phyloP scores from a whole-genome alignment of 768 basidiomycete genomes.

The Naganishia randhawae region DNA sequence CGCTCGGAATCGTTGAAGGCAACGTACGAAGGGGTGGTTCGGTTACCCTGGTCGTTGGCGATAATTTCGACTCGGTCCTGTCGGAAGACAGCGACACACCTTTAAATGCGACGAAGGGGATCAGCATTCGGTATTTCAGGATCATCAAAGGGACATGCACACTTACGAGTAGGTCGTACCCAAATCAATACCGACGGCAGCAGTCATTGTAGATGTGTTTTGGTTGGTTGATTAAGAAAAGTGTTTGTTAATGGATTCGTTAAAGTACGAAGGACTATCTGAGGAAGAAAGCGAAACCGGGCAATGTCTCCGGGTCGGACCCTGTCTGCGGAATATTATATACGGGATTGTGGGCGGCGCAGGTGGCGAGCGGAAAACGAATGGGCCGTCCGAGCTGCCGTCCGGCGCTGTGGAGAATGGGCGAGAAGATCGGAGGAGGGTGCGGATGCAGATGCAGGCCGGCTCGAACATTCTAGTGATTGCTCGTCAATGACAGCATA shows the following conservation, averaged over 20 bases:
- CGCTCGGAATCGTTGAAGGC: constrained; percentile 92
- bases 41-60: constrained; percentile 62
- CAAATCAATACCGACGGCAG: constrained; percentile 52
- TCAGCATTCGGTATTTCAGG: no score
- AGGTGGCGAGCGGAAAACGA: background rate
- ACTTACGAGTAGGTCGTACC: constrained; percentile 85
- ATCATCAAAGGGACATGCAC: background rate
- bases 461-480: background rate
- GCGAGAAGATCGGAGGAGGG: background rate
- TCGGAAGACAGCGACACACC: constrained; percentile 97
- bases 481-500: no score
- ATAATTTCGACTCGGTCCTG: constrained; percentile 68
- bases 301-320: background rate
- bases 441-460: background rate
- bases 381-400: background rate
- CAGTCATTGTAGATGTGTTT: constrained; percentile 38
- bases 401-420: background rate
- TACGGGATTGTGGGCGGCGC: background rate
- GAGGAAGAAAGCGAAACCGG: background rate
- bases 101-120: no score
- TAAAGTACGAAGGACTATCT: constrained; percentile 15
- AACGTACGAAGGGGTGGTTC: constrained; percentile 93
- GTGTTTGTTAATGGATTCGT: constrained; percentile 1
- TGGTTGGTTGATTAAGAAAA: background rate
- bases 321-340: background rate